Conservation (phyloP, 495 filamentous ascomycete species). For the Aspergillus panamensis region DNA sequence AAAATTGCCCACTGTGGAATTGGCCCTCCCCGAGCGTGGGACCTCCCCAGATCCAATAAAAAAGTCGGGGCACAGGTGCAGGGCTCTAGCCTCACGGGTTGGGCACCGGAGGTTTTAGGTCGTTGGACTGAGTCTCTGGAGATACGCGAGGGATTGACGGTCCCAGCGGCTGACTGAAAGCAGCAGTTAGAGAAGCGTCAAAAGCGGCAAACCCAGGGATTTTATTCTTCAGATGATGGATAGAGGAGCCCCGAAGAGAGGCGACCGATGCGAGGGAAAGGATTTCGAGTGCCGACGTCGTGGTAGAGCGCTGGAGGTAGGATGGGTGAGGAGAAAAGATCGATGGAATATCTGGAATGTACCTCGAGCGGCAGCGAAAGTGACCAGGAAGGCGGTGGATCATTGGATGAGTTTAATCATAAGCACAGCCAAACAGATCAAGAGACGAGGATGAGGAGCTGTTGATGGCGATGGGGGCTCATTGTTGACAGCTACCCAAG, state of each 20-base stretch:
- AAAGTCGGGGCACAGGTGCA: constrained; percentile 15
- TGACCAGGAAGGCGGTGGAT: neutral
- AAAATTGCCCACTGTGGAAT: constrained; percentile 11
- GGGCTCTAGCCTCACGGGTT: constrained; percentile 44
- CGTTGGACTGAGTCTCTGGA: constrained; percentile 11
- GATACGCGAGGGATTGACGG: constrained; percentile 15
- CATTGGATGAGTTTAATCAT: constrained; percentile 1
- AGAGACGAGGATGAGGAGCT: neutral
- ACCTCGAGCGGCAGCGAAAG: neutral
- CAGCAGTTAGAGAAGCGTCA: constrained; percentile 16
- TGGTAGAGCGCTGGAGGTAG: constrained; percentile 1
- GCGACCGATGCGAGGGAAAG: neutral
- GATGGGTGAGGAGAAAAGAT: neutral
- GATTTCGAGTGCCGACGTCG: constrained; percentile 2
- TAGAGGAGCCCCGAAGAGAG: neutral
- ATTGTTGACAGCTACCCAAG: neutral
- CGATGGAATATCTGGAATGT: no score
- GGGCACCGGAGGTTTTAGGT: constrained; percentile 32
- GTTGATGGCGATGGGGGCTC: neutral
- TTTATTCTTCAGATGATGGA: constrained; percentile 8
- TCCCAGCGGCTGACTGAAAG: neutral
- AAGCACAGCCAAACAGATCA: neutral
- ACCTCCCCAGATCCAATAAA: constrained; percentile 26
- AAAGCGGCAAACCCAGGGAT: constrained; percentile 19
- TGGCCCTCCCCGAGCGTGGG: constrained; percentile 3